phyloP scores from a whole-genome alignment of 352 stramenopile genomes.

The Phytopythium litorale region DNA sequence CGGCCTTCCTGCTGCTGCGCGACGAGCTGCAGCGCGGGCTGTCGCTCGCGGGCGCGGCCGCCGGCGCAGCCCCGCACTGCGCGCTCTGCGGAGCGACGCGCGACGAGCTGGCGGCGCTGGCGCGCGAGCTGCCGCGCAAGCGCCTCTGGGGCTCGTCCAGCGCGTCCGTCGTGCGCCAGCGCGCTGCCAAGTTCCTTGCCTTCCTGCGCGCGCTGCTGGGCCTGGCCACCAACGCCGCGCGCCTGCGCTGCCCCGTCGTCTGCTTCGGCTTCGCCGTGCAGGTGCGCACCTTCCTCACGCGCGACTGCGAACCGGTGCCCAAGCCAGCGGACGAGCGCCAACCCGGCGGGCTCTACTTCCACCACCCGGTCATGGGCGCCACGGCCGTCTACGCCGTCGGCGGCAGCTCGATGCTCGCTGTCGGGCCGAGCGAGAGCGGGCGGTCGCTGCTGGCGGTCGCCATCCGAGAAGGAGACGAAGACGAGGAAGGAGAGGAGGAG shows the following conservation, averaged over 20 bases:
- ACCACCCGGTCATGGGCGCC: not conserved
- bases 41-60: constrained; percentile 7
- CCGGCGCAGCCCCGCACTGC: constrained; percentile 31
- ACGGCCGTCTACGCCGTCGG: constrained; percentile 3
- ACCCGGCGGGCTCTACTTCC: constrained; percentile 13
- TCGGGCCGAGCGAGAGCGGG: too few species aligned
- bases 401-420: constrained; percentile 9
- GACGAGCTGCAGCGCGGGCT: constrained; percentile 53
- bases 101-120: constrained; percentile 37
- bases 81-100: constrained; percentile 53
- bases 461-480: constrained; percentile 6
- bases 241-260: constrained; percentile 55
- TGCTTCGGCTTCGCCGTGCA: constrained; percentile 45
- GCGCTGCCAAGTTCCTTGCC: constrained; percentile 45
- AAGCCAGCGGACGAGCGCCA: constrained; percentile 27
- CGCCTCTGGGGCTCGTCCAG: constrained; percentile 56
- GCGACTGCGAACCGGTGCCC: constrained; percentile 31
- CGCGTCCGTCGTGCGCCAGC: constrained; percentile 29
- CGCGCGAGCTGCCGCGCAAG: constrained; percentile 47
- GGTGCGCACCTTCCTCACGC: constrained; percentile 56
- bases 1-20: constrained; percentile 55
- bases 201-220: constrained; percentile 57
- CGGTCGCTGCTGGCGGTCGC: constrained; percentile 3
- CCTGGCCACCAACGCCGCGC: constrained; percentile 45
- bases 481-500: constrained; percentile 29